These are phyloP conservation scores for Macrophomina phaseolina DNA, from an alignment of 2,329 filamentous ascomycete species.

Conservation along the genomic window DNA sequence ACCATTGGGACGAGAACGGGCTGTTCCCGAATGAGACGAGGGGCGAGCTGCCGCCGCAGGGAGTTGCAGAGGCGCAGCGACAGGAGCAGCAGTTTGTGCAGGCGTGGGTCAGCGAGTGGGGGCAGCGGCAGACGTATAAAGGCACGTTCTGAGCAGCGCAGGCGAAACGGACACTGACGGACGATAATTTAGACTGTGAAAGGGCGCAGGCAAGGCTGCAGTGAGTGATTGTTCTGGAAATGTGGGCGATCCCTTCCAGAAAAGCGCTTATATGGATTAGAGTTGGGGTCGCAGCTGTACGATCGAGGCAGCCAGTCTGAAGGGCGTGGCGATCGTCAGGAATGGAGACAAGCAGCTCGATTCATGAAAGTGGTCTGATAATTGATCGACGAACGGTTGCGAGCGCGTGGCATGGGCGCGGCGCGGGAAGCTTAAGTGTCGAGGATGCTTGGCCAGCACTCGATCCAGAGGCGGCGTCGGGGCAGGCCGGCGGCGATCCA, in stretches of 20 bases:
- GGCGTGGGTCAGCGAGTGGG: constrained; percentile 70
- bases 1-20: constrained; percentile 81
- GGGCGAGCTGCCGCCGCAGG: constrained; percentile 61
- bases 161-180: constrained; percentile 1
- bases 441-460: constrained; percentile 5
- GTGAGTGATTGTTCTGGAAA: neutral
- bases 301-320: neutral
- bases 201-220: constrained; percentile 16
- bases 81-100: constrained; percentile 67
- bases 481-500: constrained; percentile 5
- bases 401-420: neutral
- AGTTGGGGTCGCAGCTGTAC: neutral
- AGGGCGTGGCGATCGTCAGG: neutral
- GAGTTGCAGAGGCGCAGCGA: constrained; percentile 65
- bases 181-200: neutral
- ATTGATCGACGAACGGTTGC: constrained; percentile 4
- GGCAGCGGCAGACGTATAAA: constrained; percentile 27
- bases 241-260: neutral
- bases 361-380: constrained; percentile 25
- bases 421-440: constrained; percentile 10
- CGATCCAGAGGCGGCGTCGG: neutral
- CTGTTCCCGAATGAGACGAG: constrained; percentile 68
- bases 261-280: constrained; percentile 11
- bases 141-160: neutral
- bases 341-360: neutral